These are phyloP conservation scores for Gynandropsis gynandra DNA, from an alignment of 345 rosid species.

Conservation along the genomic window DNA sequence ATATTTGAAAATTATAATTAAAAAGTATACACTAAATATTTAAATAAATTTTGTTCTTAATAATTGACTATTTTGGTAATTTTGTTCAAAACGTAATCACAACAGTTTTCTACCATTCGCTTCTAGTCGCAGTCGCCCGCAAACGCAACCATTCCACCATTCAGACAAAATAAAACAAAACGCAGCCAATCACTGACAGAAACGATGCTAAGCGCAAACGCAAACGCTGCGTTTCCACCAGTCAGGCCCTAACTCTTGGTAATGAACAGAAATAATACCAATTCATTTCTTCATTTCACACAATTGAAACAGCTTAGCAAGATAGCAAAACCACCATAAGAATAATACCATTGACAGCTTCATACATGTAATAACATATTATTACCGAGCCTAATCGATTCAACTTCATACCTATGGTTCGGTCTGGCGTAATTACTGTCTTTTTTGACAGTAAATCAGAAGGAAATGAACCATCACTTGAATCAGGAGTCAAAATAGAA, in stretches of 20 bases:
- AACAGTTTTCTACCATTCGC: too few relatives aligned
- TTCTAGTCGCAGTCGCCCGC: too few relatives aligned
- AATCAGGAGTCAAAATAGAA: slow-evolving; percentile 47
- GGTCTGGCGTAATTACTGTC: slow-evolving; percentile 40
- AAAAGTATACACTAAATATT: too few relatives aligned
- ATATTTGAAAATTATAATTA: too few relatives aligned
- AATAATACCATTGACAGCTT: slow-evolving; percentile 10
- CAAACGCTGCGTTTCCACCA: too few relatives aligned
- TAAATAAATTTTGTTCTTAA: too few relatives aligned
- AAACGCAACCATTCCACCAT: too few relatives aligned
- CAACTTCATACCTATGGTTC: slow-evolving; percentile 43
- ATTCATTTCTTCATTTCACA: background rate
- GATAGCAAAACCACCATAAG: background rate
- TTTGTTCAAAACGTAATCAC: too few relatives aligned
- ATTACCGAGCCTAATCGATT: background rate
- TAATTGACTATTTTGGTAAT: too few relatives aligned
- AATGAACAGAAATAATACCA: background rate
- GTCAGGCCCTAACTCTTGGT: background rate
- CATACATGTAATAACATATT: background rate
- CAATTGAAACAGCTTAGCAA: background rate
- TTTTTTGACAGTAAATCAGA: slow-evolving; percentile 49
- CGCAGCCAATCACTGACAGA: too few relatives aligned
- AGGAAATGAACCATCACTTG: slow-evolving; percentile 48
- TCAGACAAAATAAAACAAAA: too few relatives aligned
- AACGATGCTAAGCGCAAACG: too few relatives aligned